Evolutionary conservation across 805 yeast species (phyloP), one percentile per base, ranked within the genome.

Genomic region (Lipomyces mesembrius): DNA sequence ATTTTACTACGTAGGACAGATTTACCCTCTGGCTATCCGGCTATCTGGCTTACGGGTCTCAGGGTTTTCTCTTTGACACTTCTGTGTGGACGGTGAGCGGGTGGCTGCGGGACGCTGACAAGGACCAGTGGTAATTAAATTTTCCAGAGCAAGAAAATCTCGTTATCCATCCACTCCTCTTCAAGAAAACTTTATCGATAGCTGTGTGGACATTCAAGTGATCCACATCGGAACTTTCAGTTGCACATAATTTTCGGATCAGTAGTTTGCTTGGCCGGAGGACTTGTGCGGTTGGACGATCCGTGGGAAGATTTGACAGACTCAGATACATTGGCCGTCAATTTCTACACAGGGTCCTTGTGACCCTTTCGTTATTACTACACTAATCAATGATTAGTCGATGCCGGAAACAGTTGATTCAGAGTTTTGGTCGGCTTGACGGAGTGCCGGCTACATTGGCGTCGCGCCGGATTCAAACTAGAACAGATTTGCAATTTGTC

Each of bases 141-240:
- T 43, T 43, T 43, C 49, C 49, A 43, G 49, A 43, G 11, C 49
- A 43, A 43, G 49, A 43, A 43, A 43, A 43, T n/a, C 49, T 43
- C 49, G 49, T 17, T 43, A 43, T 43, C 22, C 22, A 43, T 43
- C 22, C 49, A 43, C 11, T 12, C 32, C 43, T 37, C 14, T 5
- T 12, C 43, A 37, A 37, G 43, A 37, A 37, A 5, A 12, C 12
- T 37, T 17, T 9, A 14, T 37, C 5, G 43, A 17, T 37, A 12
- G 17, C 17, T 17, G 43, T 37, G 43, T 35, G 14, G 39, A 37
- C 17, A 37, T 37, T 37, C 43, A 12, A 37, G 17, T 37, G 43
- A 37, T 37, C 43, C 12, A 2, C 43, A 37, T 37, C 43, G 43
- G 49, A 43, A 4, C 6, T n/a, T 17, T 43, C 9, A 8, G 49